A percentile compares a stretch with the other conserved stretches of the same genome.
Conservation (phyloP, 352 stramenopile species). For the Albugo laibachii region DNA sequence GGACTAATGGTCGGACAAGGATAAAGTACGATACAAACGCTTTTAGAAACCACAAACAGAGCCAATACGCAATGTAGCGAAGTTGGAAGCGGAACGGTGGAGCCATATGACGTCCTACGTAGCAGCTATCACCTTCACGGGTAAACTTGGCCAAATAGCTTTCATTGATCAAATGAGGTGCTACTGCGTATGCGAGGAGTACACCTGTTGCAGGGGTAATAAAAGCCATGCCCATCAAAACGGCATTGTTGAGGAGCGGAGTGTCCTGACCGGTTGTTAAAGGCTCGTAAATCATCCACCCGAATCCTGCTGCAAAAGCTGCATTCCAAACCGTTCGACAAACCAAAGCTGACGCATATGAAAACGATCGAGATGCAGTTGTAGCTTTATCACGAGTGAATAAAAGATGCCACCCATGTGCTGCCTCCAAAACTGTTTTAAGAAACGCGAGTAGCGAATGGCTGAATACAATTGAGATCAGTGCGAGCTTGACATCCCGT, state of each 20-base stretch:
- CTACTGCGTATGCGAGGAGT: constrained; percentile 25
- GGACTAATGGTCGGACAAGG: constrained; percentile 32
- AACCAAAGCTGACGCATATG: constrained; percentile 29
- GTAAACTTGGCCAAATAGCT: constrained; percentile 56
- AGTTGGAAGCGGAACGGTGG: constrained; percentile 29
- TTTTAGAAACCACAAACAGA: constrained; percentile 33
- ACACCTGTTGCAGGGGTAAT: constrained; percentile 27
- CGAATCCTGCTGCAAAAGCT: constrained; percentile 32
- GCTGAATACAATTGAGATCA: constrained; percentile 27
- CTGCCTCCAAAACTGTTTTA: constrained; percentile 44
- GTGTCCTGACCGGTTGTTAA: not conserved
- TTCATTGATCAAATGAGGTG: constrained; percentile 23
- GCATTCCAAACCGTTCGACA: constrained; percentile 37
- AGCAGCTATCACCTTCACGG: constrained; percentile 46
- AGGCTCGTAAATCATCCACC: constrained; percentile 36
- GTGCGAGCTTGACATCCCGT: constrained; percentile 27
- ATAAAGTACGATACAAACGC: constrained; percentile 43
- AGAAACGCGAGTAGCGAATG: constrained; percentile 24
- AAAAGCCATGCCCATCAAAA: constrained; percentile 21
- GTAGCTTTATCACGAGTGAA: constrained; percentile 21
- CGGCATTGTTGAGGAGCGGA: constrained; percentile 12
- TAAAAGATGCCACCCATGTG: constrained; percentile 43
- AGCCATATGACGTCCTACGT: constrained; percentile 42
- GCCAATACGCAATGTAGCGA: constrained; percentile 49
- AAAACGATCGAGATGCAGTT: constrained; percentile 30